phyloP scores from a whole-genome alignment of 805 yeast genomes.

The Monosporozyma unispora region DNA sequence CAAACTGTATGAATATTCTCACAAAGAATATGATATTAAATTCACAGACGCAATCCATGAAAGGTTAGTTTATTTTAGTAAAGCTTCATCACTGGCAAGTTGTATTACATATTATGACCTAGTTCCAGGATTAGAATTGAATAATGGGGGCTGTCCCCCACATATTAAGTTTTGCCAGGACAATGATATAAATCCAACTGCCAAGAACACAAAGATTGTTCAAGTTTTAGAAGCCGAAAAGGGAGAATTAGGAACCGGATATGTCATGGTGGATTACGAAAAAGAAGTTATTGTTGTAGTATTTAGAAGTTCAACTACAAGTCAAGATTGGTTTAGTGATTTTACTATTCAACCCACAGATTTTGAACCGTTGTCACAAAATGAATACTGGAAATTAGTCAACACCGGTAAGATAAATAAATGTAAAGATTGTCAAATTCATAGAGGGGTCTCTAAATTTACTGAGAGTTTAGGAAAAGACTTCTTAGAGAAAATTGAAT shows the following conservation, averaged over 20 bases:
- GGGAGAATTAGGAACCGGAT: conserved; percentile 47
- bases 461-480: conserved; percentile 34
- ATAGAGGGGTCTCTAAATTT: conserved; percentile 52
- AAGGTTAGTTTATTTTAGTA: conserved; percentile 26
- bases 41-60: conserved; percentile 18
- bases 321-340: conserved; percentile 56
- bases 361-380: conserved; percentile 38
- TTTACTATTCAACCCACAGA: conserved; percentile 38
- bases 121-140: conserved; percentile 17
- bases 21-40: background rate
- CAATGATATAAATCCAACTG: conserved; percentile 19
- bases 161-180: conserved; percentile 26
- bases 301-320: conserved; percentile 56
- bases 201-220: conserved; percentile 29
- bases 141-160: conserved; percentile 29
- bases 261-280: conserved; percentile 41
- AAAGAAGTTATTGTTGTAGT: conserved; percentile 38
- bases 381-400: conserved; percentile 16
- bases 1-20: background rate
- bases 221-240: conserved; percentile 35
- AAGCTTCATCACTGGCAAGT: conserved; percentile 30
- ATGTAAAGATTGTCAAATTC: conserved; percentile 51
- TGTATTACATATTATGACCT: conserved; percentile 26
- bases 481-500: conserved; percentile 32
- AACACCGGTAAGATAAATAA: conserved; percentile 15